Base-by-base conservation (phyloP, 768 basidiomycete genomes). In the Panus rudis region DNA sequence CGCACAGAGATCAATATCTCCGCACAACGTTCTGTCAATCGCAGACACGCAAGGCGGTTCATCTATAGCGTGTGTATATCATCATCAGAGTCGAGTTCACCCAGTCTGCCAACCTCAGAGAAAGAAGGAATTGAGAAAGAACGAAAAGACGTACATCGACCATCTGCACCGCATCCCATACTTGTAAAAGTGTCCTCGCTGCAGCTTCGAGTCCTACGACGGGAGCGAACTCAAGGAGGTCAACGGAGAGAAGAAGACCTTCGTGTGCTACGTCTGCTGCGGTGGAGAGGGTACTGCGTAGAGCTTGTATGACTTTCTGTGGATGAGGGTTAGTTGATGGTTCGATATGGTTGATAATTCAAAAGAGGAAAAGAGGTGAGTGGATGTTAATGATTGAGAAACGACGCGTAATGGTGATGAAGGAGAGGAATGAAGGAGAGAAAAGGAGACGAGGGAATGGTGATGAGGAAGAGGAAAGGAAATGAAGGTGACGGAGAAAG, bases 21-120 rank as follows among this genome's bases (percentile, higher is more conserved):
- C 0, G 85, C 85, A 48, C 84, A 86, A 21, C 83, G 76, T 51
- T 84, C 78, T 0, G 82, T 83, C 6, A 89, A 68, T 8, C 83
- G 78, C 22, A 88, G 66, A 52, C 81, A 84, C 1, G 75, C 73
- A 11, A 81, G 63, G 14, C 81, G 70, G 48, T 88, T 86, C 49
- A 74, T 76, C 85, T 88, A 50, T 23, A 30, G n/a, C n/a, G n/a
- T n/a, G n/a, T n/a, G n/a, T 3, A 43, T 27, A 25, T 4, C 12
- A 32, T 6, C 21, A 21, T 14, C 4, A 39, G 16, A 16, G 10
- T 4, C n/a, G 12, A 13, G 21, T 14, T 26, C 21, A 6, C 19
- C 13, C 13, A 35, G 31, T 22, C 22, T 21, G 2, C 28, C 25
- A 26, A 20, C 21, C 22, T 8, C 4, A 1, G 21, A 2, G 22